Evolutionary conservation across 169 alveolate genomes (phyloP).

Genomic region (Eimeria acervulina): DNA sequence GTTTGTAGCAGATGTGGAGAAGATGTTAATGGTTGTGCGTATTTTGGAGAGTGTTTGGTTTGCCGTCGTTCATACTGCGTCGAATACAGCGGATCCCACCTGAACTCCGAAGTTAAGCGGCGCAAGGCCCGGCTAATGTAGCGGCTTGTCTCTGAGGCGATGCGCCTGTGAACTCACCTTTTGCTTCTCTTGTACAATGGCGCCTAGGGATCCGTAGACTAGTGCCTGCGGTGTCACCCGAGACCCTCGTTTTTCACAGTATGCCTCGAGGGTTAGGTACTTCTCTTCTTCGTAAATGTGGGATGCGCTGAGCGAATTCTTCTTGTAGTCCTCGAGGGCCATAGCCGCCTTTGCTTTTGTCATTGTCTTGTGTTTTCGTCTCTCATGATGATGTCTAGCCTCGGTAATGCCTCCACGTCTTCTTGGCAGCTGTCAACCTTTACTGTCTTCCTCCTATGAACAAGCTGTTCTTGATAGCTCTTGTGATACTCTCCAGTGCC

Average conservation of each 20-base stretch:
- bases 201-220: neutral
- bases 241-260: neutral
- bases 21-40: neutral
- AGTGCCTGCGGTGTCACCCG: neutral
- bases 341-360: neutral
- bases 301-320: neutral
- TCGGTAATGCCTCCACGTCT: neutral
- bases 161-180: neutral
- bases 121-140: conserved; percentile 95
- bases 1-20: neutral
- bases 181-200: neutral
- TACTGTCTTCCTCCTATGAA: neutral
- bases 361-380: neutral
- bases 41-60: neutral
- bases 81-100: conserved; percentile 96
- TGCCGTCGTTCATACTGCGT: conserved; percentile 95
- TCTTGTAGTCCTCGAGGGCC: neutral
- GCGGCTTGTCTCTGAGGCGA: too few relatives aligned
- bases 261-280: neutral
- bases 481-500: neutral
- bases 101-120: conserved; percentile 97
- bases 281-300: neutral
- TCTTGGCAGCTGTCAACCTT: neutral
- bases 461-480: neutral
- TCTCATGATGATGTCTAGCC: neutral